A percentile compares a stretch with the other conserved stretches of the same genome.
Evolutionary conservation across 2,329 filamentous ascomycete species (phyloP).

Genomic region (Calonectria honghensis): DNA sequence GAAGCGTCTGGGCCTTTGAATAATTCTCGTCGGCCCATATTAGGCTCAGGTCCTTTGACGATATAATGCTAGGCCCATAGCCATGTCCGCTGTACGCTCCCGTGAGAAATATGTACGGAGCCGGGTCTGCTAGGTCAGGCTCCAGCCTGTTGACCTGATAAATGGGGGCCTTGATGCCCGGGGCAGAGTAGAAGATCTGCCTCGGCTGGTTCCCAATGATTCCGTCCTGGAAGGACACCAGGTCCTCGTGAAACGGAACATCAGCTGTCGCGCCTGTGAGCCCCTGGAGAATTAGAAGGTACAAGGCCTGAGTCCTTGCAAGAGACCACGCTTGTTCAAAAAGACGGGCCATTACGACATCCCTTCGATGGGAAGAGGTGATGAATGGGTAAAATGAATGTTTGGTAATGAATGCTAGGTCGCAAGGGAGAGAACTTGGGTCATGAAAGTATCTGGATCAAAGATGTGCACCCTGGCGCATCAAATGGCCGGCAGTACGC

Average conservation of each 20-base stretch:
- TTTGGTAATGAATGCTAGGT: not conserved
- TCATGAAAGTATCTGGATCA: not conserved
- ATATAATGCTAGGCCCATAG: conserved; percentile 25
- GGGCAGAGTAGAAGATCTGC: conserved; percentile 23
- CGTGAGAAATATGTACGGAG: conserved; percentile 13
- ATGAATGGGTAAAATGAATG: not conserved
- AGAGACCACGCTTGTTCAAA: not conserved
- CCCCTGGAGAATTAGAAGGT: not conserved
- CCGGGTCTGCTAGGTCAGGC: not conserved
- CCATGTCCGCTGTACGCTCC: not conserved
- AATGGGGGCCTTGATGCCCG: conserved; percentile 15
- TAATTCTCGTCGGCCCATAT: conserved; percentile 26
- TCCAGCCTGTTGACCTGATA: conserved; percentile 26
- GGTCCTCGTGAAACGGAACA: not conserved
- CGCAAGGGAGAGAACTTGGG: not conserved
- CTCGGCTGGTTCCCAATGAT: not conserved
- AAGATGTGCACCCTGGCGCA: not conserved
- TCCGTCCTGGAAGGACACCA: not conserved
- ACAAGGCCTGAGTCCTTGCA: not conserved
- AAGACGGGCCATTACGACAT: not conserved
- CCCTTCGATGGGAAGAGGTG: not conserved
- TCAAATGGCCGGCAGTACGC: not conserved
- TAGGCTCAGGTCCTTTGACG: conserved; percentile 21
- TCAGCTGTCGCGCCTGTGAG: conserved; percentile 1
- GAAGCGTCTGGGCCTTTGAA: not conserved